phyloP scores from a whole-genome alignment of 257 asterid species.

The Marsdenia floribunda region DNA sequence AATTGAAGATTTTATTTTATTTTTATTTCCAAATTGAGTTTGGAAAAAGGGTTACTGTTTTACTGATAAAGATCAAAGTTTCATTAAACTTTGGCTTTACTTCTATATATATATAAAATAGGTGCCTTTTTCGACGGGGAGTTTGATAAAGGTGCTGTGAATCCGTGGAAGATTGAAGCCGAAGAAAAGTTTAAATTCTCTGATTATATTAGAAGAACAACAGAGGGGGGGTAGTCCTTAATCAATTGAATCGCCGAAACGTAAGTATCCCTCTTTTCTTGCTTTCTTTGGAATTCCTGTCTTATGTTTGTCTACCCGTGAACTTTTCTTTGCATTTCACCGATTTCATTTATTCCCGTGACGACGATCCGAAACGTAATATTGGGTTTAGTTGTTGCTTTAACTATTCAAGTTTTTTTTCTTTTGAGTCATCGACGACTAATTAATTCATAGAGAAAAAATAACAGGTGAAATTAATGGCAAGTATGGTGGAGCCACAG shows the following conservation, averaged over 20 bases:
- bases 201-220: conserved; percentile 14
- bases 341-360: not conserved
- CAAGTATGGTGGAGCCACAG: conserved; percentile 28
- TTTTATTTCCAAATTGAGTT: not conserved
- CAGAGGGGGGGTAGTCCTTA: conserved; percentile 2
- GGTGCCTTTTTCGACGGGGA: conserved; percentile 24
- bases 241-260: conserved; percentile 21
- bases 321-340: conserved; percentile 7
- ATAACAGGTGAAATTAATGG: conserved; percentile 27
- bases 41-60: not conserved
- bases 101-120: not conserved
- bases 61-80: conserved; percentile 15
- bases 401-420: not conserved
- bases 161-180: conserved; percentile 32
- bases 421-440: not conserved
- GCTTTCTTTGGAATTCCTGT: conserved; percentile 3
- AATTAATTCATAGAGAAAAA: conserved; percentile 3
- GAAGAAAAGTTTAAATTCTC: conserved; percentile 33
- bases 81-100: conserved; percentile 27
- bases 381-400: not conserved
- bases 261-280: conserved; percentile 16
- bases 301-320: not conserved
- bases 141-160: conserved; percentile 18
- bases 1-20: not conserved
- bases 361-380: not conserved